Base-by-base conservation (phyloP, 73 alveolate species). In the Tetrahymena borealis region DNA sequence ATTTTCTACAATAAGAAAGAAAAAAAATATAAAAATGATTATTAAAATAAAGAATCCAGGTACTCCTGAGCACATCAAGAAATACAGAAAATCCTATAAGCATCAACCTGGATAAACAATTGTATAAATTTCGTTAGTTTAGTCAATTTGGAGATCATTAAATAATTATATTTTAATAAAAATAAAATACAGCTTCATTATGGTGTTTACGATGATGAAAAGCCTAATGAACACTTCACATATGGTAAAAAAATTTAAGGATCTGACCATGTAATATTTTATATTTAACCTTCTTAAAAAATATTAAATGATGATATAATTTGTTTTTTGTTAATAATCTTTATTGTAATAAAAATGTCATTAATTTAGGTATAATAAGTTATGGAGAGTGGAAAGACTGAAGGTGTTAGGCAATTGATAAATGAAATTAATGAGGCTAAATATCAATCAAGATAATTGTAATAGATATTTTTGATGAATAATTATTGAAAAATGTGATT, bases 101-200 rank as follows among this genome's bases (percentile, higher is more conserved):
- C 39, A 92, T 16, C 90, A 92, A 39, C 90, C 36, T 92, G 95
- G 95, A 9, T 35, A 24, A 32, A 38, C 93, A 38, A 92, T 92
- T 31, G 95, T 92, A 92, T 42, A 0, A 4, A 15, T 11, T n/a
- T n/a, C n/a, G n/a, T n/a, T n/a, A n/a, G n/a, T n/a, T n/a, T n/a
- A n/a, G n/a, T n/a, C n/a, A n/a, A n/a, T n/a, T n/a, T n/a, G n/a
- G n/a, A n/a, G n/a, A n/a, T n/a, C n/a, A n/a, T n/a, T n/a, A n/a
- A n/a, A n/a, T n/a, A n/a, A n/a, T n/a, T n/a, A n/a, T n/a, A n/a
- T n/a, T n/a, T n/a, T n/a, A n/a, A n/a, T n/a, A n/a, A n/a, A n/a
- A n/a, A n/a, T n/a, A n/a, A n/a, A n/a, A n/a, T n/a, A n/a, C n/a
- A 92, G 95, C 37, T 92, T 36, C 95, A 92, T 92, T 91, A 91